Evolutionary conservation across 495 filamentous ascomycete genomes (phyloP).

Genomic region (Trypethelium eluteriae): DNA sequence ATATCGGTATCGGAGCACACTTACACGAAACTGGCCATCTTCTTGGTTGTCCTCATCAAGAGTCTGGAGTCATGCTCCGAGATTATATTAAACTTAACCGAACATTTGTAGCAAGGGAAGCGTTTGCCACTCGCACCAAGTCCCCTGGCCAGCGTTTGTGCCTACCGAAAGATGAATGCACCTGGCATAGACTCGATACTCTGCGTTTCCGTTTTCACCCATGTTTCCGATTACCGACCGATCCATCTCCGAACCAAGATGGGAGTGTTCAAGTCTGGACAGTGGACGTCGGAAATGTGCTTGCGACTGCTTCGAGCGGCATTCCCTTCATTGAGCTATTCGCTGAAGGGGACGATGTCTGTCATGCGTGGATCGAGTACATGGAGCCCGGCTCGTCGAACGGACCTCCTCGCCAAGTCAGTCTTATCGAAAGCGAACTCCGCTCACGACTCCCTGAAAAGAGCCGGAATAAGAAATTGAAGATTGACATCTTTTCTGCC

Average conservation of each 20-base stretch:
- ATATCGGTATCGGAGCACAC: slow-evolving; percentile 86
- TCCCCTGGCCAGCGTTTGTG: slow-evolving; percentile 67
- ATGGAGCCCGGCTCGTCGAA: slow-evolving; percentile 47
- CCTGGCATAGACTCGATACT: slow-evolving; percentile 82
- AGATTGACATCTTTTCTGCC: slow-evolving; percentile 63
- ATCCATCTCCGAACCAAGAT: slow-evolving; percentile 57
- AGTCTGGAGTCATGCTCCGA: slow-evolving; percentile 77
- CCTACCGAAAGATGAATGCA: slow-evolving; percentile 67
- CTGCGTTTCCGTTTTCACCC: slow-evolving; percentile 86
- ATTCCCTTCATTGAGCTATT: slow-evolving; percentile 77
- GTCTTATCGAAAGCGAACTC: slow-evolving; percentile 67
- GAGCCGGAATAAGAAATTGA: slow-evolving; percentile 62
- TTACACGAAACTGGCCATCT: slow-evolving; percentile 82
- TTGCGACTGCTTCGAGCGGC: slow-evolving; percentile 73
- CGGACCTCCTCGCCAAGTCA: slow-evolving; percentile 58
- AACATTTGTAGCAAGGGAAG: slow-evolving; percentile 69
- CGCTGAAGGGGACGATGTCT: slow-evolving; percentile 64
- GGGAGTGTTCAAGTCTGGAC: slow-evolving; percentile 83
- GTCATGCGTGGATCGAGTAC: slow-evolving; percentile 73
- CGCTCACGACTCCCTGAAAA: slow-evolving; percentile 60
- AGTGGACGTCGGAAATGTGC: slow-evolving; percentile 68
- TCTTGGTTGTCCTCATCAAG: slow-evolving; percentile 81
- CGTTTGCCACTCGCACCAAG: slow-evolving; percentile 76
- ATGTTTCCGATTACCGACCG: slow-evolving; percentile 76
- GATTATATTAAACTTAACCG: slow-evolving; percentile 79